phyloP scores from a whole-genome alignment of 2,329 filamentous ascomycete genomes.

The Diaporthe citriasiana region DNA sequence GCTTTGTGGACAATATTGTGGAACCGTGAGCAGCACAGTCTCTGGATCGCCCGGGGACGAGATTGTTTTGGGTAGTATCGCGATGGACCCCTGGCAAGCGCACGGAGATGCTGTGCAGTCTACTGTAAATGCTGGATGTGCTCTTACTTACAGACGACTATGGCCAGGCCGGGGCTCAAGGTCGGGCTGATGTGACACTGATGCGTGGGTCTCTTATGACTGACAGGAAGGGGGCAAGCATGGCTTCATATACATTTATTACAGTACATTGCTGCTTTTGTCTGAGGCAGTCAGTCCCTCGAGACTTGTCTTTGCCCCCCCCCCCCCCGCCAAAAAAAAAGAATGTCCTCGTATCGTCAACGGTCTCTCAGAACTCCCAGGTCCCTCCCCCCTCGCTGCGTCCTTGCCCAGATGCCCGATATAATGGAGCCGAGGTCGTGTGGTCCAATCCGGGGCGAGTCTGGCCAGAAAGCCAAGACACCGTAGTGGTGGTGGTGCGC shows the following conservation, averaged over 20 bases:
- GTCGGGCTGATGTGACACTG: conserved; percentile 15
- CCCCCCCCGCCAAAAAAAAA: neutral
- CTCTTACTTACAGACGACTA: conserved; percentile 1
- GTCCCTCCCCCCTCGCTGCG: conserved; percentile 20
- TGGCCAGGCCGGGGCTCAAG: conserved; percentile 2
- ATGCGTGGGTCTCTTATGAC: neutral
- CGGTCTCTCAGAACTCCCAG: neutral
- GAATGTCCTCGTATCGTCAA: conserved; percentile 4
- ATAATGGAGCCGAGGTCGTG: conserved; percentile 25
- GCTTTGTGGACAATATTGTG: conserved; percentile 17
- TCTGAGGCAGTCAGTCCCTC: neutral
- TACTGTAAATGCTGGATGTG: neutral
- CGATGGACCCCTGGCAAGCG: neutral
- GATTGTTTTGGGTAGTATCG: conserved; percentile 7
- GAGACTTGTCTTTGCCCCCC: neutral
- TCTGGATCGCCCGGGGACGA: conserved; percentile 9
- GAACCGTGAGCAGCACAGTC: neutral
- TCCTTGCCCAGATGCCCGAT: conserved; percentile 29
- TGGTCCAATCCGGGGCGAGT: conserved; percentile 26
- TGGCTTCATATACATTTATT: conserved; percentile 5
- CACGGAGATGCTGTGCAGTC: neutral
- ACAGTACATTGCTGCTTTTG: no score
- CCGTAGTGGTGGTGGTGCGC: conserved; percentile 9
- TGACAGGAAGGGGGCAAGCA: neutral
- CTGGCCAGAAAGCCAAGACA: conserved; percentile 7